Conservation (phyloP, 2,329 filamentous ascomycete species). For the Alternaria sp. region DNA sequence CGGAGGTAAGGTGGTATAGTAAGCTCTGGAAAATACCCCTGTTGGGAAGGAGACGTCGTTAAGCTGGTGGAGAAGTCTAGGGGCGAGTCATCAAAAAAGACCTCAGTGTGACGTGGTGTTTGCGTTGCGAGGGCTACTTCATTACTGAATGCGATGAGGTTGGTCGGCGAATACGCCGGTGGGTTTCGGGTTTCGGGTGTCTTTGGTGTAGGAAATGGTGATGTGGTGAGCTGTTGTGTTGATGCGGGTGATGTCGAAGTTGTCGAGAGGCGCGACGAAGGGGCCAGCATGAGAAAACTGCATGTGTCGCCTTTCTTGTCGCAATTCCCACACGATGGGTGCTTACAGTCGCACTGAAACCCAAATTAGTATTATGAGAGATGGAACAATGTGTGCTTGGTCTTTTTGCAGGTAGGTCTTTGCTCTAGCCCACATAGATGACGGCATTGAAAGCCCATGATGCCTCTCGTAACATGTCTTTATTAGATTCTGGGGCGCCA, state of each 20-base stretch:
- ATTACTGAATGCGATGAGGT: conserved; percentile 12
- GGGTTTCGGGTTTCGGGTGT: conserved; percentile 1
- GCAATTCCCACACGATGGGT: conserved; percentile 47
- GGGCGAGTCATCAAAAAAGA: conserved; percentile 8
- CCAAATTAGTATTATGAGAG: conserved; percentile 24
- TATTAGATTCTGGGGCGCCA: neutral
- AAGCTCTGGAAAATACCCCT: conserved; percentile 13
- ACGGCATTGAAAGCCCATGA: neutral
- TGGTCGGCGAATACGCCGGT: conserved; percentile 4
- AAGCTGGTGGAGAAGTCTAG: neutral
- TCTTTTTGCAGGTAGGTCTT: neutral
- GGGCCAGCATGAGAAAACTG: conserved; percentile 45
- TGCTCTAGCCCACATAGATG: neutral
- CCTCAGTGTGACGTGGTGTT: conserved; percentile 21
- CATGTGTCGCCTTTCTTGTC: conserved; percentile 43
- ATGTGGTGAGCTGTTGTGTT: conserved; percentile 8
- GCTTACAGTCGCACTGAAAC: conserved; percentile 44
- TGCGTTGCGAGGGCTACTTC: conserved; percentile 18
- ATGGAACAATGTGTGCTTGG: neutral
- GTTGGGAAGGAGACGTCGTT: neutral
- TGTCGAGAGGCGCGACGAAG: conserved; percentile 40
- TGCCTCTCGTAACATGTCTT: neutral
- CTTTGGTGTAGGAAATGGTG: conserved; percentile 11
- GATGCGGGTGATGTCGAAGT: conserved; percentile 18
- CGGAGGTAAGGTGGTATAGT: conserved; percentile 34